Evolutionary conservation across 1,284 basidiomycete genomes (phyloP), one percentile per base, ranked within the genome.

Genomic region (Cutaneotrichosporon cutaneum): DNA sequence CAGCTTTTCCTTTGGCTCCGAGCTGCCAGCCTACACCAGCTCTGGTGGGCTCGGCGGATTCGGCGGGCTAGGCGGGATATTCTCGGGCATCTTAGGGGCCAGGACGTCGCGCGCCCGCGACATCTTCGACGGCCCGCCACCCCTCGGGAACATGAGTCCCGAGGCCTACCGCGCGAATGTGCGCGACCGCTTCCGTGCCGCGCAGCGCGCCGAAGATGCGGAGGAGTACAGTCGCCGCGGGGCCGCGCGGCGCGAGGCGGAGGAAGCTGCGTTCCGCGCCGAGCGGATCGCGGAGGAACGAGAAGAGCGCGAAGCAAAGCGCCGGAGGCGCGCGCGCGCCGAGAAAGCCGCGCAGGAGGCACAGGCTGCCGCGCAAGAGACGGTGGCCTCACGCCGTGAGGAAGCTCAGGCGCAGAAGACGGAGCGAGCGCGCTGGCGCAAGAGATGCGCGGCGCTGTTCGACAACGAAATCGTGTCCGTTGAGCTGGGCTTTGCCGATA

Each of bases 401-500:
- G 48, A 55, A 48, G 50, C 35, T 36, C 53, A 24, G 22, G 52
- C 51, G 3, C 45, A 54, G 54, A 62, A 59, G 35, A 53, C 57
- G 39, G 39, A 63, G 52, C 64, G 73, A 16, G 42, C 54, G 36
- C 13, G 53, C 21, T 70, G 70, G 64, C 30, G 54, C 5, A 35
- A 45, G 13, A 57, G 68, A 2, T 70, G 68, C 60, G 59, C 61
- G 8, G 58, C 61, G 26, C 60, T 72, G 18, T 59, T 60, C 57
- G 21, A 68, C 35, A 59, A 64, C 53, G 70, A 67, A 21, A 22
- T 71, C n/a, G 27, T 70, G 30, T 47, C 59, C 44, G 54, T 57
- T 21, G 44, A 68, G 26, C 71, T 87, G 27, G 60, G 68, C 2
- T 90, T 90, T 69, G 70, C 71, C 13, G 88, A 90, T 72, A 84